Percentiles rank a stretch among this genome's conserved stretches.
Conservation (phyloP, 2,329 filamentous ascomycete species). For the Sphaerulina musiva region DNA sequence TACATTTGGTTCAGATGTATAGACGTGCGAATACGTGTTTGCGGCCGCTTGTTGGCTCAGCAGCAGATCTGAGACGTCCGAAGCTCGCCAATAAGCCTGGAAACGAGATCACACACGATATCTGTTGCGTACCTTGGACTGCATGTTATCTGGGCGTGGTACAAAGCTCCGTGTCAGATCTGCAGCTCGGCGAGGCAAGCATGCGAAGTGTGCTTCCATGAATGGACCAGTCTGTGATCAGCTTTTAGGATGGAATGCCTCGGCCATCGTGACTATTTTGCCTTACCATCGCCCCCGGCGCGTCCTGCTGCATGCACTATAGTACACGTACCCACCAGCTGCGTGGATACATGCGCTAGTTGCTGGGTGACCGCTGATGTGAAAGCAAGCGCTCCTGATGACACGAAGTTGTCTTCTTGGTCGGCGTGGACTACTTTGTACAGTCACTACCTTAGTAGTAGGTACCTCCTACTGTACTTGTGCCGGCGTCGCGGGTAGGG, state of each 20-base stretch:
- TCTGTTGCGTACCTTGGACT: conserved; percentile 4
- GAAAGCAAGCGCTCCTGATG: conserved; percentile 5
- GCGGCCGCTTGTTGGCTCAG: conserved; percentile 5
- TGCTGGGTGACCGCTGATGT: neutral
- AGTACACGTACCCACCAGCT: conserved; percentile 10
- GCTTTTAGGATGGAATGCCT: conserved; percentile 8
- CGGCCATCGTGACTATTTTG: no score
- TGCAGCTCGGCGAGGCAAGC: conserved; percentile 20
- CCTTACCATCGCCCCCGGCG: conserved; percentile 14
- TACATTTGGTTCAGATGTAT: no score
- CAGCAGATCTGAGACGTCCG: conserved; percentile 1
- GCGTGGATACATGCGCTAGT: conserved; percentile 1
- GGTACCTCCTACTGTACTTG: neutral
- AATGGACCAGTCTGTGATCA: conserved; percentile 10
- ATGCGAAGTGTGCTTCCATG: conserved; percentile 10
- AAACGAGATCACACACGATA: conserved; percentile 10
- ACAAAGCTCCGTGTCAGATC: conserved; percentile 22
- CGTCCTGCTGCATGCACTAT: conserved; percentile 14
- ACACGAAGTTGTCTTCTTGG: neutral
- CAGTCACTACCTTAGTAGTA: neutral
- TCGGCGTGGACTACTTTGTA: no score
- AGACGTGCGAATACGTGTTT: conserved; percentile 1
- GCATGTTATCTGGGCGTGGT: conserved; percentile 14
- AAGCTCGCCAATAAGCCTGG: conserved; percentile 9
- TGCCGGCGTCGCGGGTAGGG: conserved; percentile 4